phyloP scores from a whole-genome alignment of 441 rosid species.

The Geranium incanum region DNA sequence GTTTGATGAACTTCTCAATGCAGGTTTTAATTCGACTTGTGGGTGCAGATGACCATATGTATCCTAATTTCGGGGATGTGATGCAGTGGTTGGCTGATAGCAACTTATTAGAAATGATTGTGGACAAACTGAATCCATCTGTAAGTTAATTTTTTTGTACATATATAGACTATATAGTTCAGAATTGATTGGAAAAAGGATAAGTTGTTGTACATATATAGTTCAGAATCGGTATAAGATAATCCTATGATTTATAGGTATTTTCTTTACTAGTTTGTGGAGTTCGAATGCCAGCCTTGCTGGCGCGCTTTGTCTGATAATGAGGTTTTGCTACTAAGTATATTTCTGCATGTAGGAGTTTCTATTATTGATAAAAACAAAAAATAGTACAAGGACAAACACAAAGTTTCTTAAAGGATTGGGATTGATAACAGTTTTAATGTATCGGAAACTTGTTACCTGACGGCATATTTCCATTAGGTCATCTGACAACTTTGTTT shows the following conservation, averaged over 20 bases:
- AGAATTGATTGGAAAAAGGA: neutral
- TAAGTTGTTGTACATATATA: neutral
- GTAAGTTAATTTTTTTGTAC: constrained; percentile 42
- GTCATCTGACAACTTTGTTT: constrained; percentile 16
- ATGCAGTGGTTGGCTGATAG: constrained; percentile 96
- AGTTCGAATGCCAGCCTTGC: neutral
- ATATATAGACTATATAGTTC: neutral
- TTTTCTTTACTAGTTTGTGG: neutral
- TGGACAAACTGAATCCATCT: constrained; percentile 74
- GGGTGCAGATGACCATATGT: constrained; percentile 89
- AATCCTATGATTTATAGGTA: neutral
- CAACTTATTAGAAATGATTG: constrained; percentile 84
- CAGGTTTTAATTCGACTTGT: constrained; percentile 93
- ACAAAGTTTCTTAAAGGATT: neutral
- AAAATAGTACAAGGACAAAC: too few species aligned
- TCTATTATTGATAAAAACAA: neutral
- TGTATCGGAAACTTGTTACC: too few species aligned
- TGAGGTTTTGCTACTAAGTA: neutral
- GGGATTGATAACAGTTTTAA: too few species aligned
- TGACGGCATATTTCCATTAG: neutral
- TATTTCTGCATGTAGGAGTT: neutral
- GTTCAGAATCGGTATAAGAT: neutral
- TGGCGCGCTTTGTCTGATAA: neutral
- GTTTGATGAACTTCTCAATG: neutral
- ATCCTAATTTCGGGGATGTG: constrained; percentile 88